phyloP scores from a whole-genome alignment of 1,284 basidiomycete species.

The Spongispora temasekensis region DNA sequence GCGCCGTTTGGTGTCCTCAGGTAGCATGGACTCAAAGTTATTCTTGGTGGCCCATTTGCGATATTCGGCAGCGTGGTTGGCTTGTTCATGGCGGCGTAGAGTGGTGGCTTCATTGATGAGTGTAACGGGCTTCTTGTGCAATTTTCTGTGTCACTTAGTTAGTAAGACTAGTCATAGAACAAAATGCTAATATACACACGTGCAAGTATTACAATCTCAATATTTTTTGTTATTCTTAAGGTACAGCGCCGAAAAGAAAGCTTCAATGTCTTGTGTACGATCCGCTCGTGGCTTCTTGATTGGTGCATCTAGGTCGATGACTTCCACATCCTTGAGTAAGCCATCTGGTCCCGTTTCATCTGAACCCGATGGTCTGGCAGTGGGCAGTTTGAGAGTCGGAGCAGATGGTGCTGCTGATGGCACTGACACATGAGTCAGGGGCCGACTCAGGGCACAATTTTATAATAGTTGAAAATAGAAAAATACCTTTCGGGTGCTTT shows the following conservation, averaged over 20 bases:
- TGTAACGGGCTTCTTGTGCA: not conserved
- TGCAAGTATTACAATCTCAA: not conserved
- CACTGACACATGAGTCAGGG: not conserved
- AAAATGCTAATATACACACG: not conserved
- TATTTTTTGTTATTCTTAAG: not conserved
- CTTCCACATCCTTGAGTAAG: not conserved
- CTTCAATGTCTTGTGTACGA: not conserved
- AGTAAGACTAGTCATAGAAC: not conserved
- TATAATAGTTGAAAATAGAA: not conserved
- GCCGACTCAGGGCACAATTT: no score
- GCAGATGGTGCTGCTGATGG: not conserved
- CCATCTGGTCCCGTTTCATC: not conserved
- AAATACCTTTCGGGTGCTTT: not conserved
- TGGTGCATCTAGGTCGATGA: not conserved
- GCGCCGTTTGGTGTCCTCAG: not conserved
- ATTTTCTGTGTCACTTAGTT: not conserved
- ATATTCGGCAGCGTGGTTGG: not conserved
- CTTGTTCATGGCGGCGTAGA: not conserved
- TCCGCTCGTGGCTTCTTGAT: not conserved
- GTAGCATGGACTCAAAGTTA: not conserved
- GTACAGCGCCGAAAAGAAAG: not conserved
- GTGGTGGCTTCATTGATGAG: not conserved
- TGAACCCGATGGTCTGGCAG: not conserved
- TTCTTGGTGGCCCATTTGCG: not conserved
- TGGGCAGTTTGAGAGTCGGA: not conserved